Percentiles rank a stretch among this genome's conserved stretches.
Evolutionary conservation across 768 basidiomycete species (phyloP).

Genomic region (Russula griseocarnosa): DNA sequence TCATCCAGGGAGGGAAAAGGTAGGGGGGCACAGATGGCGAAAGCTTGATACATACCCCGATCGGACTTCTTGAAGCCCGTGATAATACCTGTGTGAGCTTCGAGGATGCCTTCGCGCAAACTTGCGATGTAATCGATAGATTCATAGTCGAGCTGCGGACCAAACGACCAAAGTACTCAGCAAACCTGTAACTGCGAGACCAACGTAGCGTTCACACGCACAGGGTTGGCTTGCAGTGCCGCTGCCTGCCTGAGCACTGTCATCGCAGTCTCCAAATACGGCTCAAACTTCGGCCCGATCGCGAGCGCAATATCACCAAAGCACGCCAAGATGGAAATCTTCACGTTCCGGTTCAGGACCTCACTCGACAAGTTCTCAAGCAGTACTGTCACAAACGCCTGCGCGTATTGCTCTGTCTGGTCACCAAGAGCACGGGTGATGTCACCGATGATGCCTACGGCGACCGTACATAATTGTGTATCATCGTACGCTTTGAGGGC

Average conservation of each 20-base stretch:
- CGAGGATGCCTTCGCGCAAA: conserved; percentile 91
- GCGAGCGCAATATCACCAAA: conserved; percentile 97
- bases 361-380: conserved; percentile 89
- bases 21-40: background rate
- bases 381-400: conserved; percentile 87
- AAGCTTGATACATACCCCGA: conserved; percentile 48
- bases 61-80: conserved; percentile 83
- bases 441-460: conserved; percentile 93
- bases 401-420: conserved; percentile 75
- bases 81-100: conserved; percentile 94
- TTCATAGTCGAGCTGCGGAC: conserved; percentile 70
- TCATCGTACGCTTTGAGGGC: conserved; percentile 93
- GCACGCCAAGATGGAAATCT: conserved; percentile 92
- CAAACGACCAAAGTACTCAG: conserved; percentile 16
- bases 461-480: conserved; percentile 91
- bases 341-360: conserved; percentile 87
- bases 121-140: conserved; percentile 88
- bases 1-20: background rate
- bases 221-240: conserved; percentile 79
- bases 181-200: background rate
- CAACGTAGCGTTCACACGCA: conserved; percentile 38
- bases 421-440: conserved; percentile 93
- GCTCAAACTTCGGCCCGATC: conserved; percentile 79
- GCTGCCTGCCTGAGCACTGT: conserved; percentile 88
- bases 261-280: conserved; percentile 89